Evolutionary conservation across 2,329 filamentous ascomycete species (phyloP).

Genomic region (Coniella lustricola): DNA sequence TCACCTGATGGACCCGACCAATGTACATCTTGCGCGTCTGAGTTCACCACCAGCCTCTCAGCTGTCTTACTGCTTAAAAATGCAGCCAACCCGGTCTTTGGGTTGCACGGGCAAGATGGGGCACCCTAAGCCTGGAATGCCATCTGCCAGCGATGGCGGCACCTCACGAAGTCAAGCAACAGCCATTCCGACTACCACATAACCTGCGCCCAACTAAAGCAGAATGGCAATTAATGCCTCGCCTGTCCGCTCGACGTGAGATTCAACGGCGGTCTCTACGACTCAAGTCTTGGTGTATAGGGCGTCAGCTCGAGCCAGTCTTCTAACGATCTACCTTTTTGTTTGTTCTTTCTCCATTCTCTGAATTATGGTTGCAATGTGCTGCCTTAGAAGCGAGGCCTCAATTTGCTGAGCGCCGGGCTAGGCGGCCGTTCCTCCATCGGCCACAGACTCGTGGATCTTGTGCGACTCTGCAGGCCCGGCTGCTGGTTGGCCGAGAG

Average conservation of each 20-base stretch:
- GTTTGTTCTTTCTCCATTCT: background rate
- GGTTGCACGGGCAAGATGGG: constrained; percentile 8
- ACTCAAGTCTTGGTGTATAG: background rate
- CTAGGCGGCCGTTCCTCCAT: constrained; percentile 1
- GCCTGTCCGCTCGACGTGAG: background rate
- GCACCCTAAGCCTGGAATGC: background rate
- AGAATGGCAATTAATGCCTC: background rate
- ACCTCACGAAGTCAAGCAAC: background rate
- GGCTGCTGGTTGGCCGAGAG: constrained; percentile 9
- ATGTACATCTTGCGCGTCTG: constrained; percentile 14
- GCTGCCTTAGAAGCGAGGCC: constrained; percentile 1
- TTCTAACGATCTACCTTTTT: background rate
- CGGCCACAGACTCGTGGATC: constrained; percentile 7
- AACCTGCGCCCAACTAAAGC: background rate
- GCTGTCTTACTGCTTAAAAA: constrained; percentile 9
- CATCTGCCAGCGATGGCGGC: background rate
- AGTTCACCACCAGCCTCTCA: background rate
- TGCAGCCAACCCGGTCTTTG: background rate
- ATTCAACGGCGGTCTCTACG: background rate
- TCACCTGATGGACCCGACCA: constrained; percentile 4
- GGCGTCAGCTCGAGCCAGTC: background rate
- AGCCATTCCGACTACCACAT: background rate
- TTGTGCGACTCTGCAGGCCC: constrained; percentile 11
- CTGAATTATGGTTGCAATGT: constrained; percentile 11
- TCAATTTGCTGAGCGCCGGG: constrained; percentile 8